Evolutionary conservation across 2,329 filamentous ascomycete genomes (phyloP).

Genomic region (Amesomyces nigricolor): DNA sequence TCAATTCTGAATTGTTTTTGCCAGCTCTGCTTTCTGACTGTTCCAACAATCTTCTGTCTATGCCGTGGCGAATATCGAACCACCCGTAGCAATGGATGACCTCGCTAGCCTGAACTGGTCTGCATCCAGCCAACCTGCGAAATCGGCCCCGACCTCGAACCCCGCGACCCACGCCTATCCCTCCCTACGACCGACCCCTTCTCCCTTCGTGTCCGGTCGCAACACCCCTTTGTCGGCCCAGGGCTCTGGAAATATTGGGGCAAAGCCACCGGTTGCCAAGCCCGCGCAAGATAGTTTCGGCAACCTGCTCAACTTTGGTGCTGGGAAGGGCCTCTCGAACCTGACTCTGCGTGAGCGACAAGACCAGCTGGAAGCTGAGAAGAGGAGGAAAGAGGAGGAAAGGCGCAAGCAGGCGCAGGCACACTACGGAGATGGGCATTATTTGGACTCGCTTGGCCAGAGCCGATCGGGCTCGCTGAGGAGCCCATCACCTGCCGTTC

Average conservation of each 20-base stretch:
- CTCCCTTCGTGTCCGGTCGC: slow-evolving; percentile 49
- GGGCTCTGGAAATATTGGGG: slow-evolving; percentile 38
- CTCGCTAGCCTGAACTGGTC: slow-evolving; percentile 58
- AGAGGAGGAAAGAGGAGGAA: slow-evolving; percentile 67
- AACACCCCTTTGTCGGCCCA: slow-evolving; percentile 52
- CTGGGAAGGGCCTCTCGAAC: slow-evolving; percentile 59
- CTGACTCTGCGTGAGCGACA: slow-evolving; percentile 75
- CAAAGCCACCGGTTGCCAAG: slow-evolving; percentile 43
- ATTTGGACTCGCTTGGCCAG: slow-evolving; percentile 67
- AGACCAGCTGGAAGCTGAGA: slow-evolving; percentile 59
- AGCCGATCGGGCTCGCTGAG: slow-evolving; percentile 36
- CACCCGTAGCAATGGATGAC: slow-evolving; percentile 48
- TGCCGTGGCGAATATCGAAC: background rate
- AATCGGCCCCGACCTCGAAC: slow-evolving; percentile 39
- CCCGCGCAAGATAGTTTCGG: slow-evolving; percentile 69
- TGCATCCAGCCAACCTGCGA: slow-evolving; percentile 34
- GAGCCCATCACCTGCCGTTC: slow-evolving; percentile 39
- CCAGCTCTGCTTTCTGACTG: background rate
- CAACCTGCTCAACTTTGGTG: slow-evolving; percentile 61
- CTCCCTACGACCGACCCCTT: slow-evolving; percentile 50
- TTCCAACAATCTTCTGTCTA: background rate
- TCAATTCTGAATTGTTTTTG: background rate
- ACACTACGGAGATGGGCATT: slow-evolving; percentile 70
- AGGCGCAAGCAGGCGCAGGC: slow-evolving; percentile 64
- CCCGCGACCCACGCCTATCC: slow-evolving; percentile 41